Base-by-base conservation (phyloP, 768 basidiomycete species). In the Vishniacozyma victoriae region DNA sequence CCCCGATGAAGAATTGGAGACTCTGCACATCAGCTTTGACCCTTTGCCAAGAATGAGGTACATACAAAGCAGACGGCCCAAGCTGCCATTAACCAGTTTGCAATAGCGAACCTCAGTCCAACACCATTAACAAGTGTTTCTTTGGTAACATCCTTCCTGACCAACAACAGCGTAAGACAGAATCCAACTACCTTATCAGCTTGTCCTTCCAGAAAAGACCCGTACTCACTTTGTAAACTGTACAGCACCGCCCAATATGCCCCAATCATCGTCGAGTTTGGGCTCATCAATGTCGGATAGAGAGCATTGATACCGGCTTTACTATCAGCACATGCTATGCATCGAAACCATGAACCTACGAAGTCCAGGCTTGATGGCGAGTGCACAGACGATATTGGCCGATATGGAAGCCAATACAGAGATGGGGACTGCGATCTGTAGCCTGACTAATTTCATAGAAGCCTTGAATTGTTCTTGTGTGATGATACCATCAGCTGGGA, bases 381-480 rank as follows among this genome's bases (percentile, higher is more conserved):
- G 54, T 0, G 83, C 69, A 64, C 89, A 92, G 3, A 87, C 78
- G 27, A 85, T 60, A 40, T 84, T 75, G 1, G 81, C 76, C 0
- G 82, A 84, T 35, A 92, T 81, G 62, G 86, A 86, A 48, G 91
- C 80, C 56, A 90, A 77, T 7, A 93, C 62, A 2, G 57, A 59
- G 1, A 93, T 75, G 0, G 90, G 90, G 0, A 89, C 89, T 38
- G 91, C 74, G 18, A 93, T 86, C 67, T 95, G 90, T 3, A 95
- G 78, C 39, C 85, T 79, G 26, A 76, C 71, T 26, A 75, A 62
- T 49, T 51, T 44, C 70, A 68, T 69, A 39, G 58, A 58, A 44
- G 59, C 56, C 26, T 57, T 43, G 57, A 71, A 67, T 53, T 70
- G 67, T n/a, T 43, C 50, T 4, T 60, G 63, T 15, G 68, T 68